A percentile compares a stretch with the other conserved stretches of the same genome.
Evolutionary conservation across 2,329 filamentous ascomycete genomes (phyloP).

Genomic region (Botrytis medusae): DNA sequence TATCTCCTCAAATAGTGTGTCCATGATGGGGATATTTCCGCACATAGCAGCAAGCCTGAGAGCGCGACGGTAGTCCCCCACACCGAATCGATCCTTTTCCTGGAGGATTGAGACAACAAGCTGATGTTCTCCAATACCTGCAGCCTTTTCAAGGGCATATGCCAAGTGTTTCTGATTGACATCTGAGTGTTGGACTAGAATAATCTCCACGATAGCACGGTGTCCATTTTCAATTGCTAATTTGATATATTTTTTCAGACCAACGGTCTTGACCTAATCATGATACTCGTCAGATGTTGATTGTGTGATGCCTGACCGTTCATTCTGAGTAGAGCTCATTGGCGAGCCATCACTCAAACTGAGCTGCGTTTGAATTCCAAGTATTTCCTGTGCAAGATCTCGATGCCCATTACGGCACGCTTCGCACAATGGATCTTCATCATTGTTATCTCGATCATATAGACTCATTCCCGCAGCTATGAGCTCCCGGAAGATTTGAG

Average conservation of each 20-base stretch:
- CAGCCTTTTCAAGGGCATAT: background rate
- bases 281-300: conserved; percentile 13
- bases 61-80: no score
- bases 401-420: background rate
- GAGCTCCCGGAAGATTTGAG: conserved; percentile 18
- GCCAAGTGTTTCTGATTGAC: rapidly evolving
- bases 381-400: conserved; percentile 23
- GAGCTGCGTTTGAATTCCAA: conserved; percentile 14
- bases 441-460: conserved; percentile 12
- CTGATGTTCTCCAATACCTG: background rate
- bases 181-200: background rate
- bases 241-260: background rate
- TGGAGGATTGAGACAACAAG: background rate
- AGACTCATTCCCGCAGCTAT: conserved; percentile 3
- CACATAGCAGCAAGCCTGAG: background rate
- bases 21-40: background rate
- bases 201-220: background rate
- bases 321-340: background rate
- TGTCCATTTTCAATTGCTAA: background rate
- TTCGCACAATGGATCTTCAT: conserved; percentile 19
- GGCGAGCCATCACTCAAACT: conserved; percentile 19
- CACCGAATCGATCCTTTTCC: background rate
- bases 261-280: background rate
- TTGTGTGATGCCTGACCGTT: conserved; percentile 16
- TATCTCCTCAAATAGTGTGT: background rate